Conservation (phyloP, 129 eudicot species). For the Chrysanthemum seticuspe region DNA sequence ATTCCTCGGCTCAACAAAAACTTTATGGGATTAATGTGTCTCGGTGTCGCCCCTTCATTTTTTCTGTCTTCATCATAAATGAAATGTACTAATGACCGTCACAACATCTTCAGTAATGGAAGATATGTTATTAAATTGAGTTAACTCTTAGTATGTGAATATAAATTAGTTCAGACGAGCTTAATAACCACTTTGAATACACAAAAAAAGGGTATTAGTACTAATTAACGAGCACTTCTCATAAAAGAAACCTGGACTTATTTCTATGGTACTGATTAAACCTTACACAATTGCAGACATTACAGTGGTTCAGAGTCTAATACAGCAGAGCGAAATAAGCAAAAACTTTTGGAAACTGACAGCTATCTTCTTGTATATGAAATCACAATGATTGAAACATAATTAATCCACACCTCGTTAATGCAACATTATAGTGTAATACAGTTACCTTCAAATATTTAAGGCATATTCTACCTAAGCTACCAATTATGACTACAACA, state of each 20-base stretch:
- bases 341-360: background rate
- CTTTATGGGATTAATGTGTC: conserved; percentile 9
- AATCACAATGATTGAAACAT: no score
- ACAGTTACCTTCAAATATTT: no score
- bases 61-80: conserved; percentile 1
- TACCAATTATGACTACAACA: no score
- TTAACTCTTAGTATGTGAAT: background rate
- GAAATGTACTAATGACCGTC: background rate
- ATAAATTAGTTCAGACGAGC: conserved; percentile 1
- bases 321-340: conserved; percentile 36
- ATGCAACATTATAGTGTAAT: no score
- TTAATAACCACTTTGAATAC: background rate
- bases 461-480: no score
- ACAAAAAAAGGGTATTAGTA: background rate
- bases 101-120: conserved; percentile 22
- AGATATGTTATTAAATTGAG: background rate
- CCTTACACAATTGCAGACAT: background rate
- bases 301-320: background rate
- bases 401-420: no score
- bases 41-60: conserved; percentile 25
- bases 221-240: background rate
- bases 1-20: no score
- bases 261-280: no score
- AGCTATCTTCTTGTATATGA: no score
- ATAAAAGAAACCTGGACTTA: background rate